Evolutionary conservation across 1,139 yeast genomes (phyloP).

Genomic region (Kodamaea alishanica): DNA sequence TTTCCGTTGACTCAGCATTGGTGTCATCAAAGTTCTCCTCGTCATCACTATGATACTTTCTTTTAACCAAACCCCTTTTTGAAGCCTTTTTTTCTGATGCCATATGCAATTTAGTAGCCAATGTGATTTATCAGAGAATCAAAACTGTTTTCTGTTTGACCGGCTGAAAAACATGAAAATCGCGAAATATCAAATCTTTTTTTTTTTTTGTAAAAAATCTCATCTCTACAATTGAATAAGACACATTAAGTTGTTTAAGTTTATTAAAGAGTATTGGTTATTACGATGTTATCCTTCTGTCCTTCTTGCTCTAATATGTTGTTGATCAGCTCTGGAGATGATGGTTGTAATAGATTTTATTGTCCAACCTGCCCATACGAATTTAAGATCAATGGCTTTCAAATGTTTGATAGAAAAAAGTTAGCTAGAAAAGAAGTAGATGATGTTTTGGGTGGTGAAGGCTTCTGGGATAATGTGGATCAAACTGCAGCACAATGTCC

Average conservation of each 20-base stretch:
- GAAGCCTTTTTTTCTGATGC: neutral
- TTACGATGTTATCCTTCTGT: constrained; percentile 80
- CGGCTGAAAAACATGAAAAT: neutral
- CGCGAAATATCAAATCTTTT: constrained; percentile 1
- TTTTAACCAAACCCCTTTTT: neutral
- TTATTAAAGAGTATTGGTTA: neutral
- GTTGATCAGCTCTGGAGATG: constrained; percentile 44
- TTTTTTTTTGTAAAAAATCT: constrained; percentile 2
- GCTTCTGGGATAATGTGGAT: constrained; percentile 98
- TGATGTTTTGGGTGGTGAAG: constrained; percentile 94
- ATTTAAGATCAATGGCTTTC: constrained; percentile 78
- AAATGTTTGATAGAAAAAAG: constrained; percentile 78
- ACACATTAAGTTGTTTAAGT: too few relatives aligned
- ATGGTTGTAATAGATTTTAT: constrained; percentile 54
- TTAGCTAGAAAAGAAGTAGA: constrained; percentile 88
- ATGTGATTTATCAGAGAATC: too few relatives aligned
- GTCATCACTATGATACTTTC: constrained; percentile 2
- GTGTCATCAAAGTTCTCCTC: neutral
- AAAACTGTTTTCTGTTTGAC: neutral
- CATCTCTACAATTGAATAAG: constrained; percentile 2
- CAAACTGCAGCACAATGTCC: constrained; percentile 90
- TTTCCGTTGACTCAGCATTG: neutral
- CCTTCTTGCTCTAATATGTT: constrained; percentile 93
- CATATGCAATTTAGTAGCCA: neutral
- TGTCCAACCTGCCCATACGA: constrained; percentile 96